Conservation (phyloP, 2,329 filamentous ascomycete species). For the Acarospora socialis region DNA sequence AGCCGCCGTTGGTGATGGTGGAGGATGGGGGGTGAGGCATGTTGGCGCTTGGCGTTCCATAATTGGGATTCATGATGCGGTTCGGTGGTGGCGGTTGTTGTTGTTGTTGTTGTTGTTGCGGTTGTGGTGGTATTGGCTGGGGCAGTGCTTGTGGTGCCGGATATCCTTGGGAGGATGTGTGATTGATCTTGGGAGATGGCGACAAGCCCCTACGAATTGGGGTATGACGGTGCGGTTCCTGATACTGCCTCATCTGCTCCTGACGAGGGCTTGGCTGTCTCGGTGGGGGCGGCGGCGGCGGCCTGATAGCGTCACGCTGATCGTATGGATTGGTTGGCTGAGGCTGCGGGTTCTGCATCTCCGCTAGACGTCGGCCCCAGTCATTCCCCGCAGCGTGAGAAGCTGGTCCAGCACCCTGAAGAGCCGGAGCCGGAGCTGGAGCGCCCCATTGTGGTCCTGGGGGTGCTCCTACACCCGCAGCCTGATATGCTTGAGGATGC, state of each 20-base stretch:
- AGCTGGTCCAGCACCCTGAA: conserved; percentile 47
- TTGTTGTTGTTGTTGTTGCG: conserved; percentile 30
- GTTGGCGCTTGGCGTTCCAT: conserved; percentile 27
- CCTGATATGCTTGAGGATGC: conserved; percentile 86
- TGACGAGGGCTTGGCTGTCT: conserved; percentile 65
- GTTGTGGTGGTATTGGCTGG: conserved; percentile 33
- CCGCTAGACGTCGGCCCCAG: conserved; percentile 57
- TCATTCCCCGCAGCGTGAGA: conserved; percentile 47
- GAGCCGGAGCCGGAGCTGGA: conserved; percentile 38
- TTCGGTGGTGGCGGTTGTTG: conserved; percentile 26
- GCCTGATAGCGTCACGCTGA: conserved; percentile 57
- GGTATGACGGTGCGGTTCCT: conserved; percentile 46
- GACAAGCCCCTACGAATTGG: conserved; percentile 40
- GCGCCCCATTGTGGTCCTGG: conserved; percentile 83
- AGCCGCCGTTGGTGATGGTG: conserved; percentile 46
- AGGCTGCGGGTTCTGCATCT: conserved; percentile 56
- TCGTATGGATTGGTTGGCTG: conserved; percentile 75
- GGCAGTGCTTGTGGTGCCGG: conserved; percentile 34
- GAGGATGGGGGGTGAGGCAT: conserved; percentile 37
- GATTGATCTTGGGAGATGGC: conserved; percentile 46
- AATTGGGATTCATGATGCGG: conserved; percentile 33
- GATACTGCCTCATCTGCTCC: conserved; percentile 56
- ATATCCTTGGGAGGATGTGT: conserved; percentile 30
- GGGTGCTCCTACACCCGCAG: conserved; percentile 64
- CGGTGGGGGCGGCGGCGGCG: conserved; percentile 50